Percentiles rank a stretch among this genome's conserved stretches.
These are phyloP conservation scores for Talaromyces wortmannii DNA, from an alignment of 495 filamentous ascomycete species.

Conservation along the genomic window DNA sequence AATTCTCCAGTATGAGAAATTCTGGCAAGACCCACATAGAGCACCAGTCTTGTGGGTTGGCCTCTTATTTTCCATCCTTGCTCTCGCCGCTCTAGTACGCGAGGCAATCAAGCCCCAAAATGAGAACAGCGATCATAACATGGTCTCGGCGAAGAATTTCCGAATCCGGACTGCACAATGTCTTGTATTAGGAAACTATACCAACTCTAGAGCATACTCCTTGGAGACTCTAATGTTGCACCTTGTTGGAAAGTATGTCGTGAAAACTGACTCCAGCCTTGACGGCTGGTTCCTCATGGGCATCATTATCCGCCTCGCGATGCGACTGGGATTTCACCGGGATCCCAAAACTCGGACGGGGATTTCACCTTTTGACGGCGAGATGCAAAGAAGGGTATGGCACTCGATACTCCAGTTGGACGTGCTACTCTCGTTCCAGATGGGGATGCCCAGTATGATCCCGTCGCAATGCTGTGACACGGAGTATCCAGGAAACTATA, in stretches of 20 bases:
- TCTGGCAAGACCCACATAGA: constrained; percentile 31
- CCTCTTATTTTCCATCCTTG: constrained; percentile 14
- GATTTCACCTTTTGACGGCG: constrained; percentile 20
- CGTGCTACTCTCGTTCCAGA: constrained; percentile 35
- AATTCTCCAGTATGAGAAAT: constrained; percentile 34
- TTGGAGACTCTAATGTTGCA: constrained; percentile 45
- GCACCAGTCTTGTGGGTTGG: constrained; percentile 33
- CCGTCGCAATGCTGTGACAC: constrained; percentile 42
- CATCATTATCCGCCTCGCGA: constrained; percentile 39
- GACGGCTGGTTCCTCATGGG: constrained; percentile 42
- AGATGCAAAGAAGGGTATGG: constrained; percentile 31
- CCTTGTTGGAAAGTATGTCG: constrained; percentile 35
- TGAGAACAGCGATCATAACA: neutral
- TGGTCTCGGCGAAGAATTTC: neutral
- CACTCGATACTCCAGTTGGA: constrained; percentile 21
- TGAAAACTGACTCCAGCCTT: constrained; percentile 32
- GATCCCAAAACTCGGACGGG: constrained; percentile 21
- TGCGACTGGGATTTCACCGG: constrained; percentile 51
- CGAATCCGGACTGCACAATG: constrained; percentile 23
- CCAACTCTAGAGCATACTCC: constrained; percentile 31
- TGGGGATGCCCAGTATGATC: constrained; percentile 46
- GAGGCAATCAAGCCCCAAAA: constrained; percentile 4
- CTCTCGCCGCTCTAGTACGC: neutral
- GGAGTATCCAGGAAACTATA: constrained; percentile 33
- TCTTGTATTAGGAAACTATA: constrained; percentile 36